Percentiles rank a stretch among this genome's conserved stretches.
Conservation (phyloP, 2,329 filamentous ascomycete species). For the Fusarium continuum region DNA sequence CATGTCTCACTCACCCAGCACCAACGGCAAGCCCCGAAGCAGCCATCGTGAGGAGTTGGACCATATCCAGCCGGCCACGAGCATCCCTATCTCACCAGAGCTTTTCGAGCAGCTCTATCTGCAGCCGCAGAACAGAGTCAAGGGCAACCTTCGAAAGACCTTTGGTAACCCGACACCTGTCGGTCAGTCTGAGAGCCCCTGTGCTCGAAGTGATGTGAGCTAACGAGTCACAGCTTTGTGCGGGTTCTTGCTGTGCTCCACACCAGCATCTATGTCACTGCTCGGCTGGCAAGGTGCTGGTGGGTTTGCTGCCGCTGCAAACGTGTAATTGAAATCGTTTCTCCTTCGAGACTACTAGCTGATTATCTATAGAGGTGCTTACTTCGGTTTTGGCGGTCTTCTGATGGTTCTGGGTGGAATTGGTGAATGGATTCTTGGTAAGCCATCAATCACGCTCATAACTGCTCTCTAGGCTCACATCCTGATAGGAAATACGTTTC, state of each 20-base stretch:
- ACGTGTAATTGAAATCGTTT: conserved; percentile 36
- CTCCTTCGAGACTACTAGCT: accelerated
- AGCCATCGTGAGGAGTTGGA: conserved; percentile 34
- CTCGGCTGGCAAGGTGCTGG: conserved; percentile 46
- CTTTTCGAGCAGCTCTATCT: conserved; percentile 64
- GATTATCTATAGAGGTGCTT: conserved; percentile 43
- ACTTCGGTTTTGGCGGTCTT: conserved; percentile 57
- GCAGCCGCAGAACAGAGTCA: conserved; percentile 55
- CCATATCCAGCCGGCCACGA: conserved; percentile 48
- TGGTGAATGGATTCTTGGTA: conserved; percentile 60
- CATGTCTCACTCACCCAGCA: conserved; percentile 23
- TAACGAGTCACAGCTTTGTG: conserved; percentile 36
- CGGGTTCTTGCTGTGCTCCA: conserved; percentile 46
- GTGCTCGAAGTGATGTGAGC: accelerated
- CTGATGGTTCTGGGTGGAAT: conserved; percentile 57
- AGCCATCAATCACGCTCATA: accelerated
- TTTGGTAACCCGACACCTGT: conserved; percentile 63
- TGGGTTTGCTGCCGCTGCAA: conserved; percentile 44
- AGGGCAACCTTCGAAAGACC: conserved; percentile 58
- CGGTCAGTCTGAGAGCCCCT: conserved; percentile 17
- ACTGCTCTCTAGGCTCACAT: neutral
- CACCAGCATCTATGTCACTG: conserved; percentile 44
- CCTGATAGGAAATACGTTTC: conserved; percentile 58
- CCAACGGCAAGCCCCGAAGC: conserved; percentile 17
- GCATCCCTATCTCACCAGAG: conserved; percentile 59